A percentile compares a stretch with the other conserved stretches of the same genome.
Evolutionary conservation across 176 grass and related monocot species (phyloP).

Genomic region (Stipa capillata): DNA sequence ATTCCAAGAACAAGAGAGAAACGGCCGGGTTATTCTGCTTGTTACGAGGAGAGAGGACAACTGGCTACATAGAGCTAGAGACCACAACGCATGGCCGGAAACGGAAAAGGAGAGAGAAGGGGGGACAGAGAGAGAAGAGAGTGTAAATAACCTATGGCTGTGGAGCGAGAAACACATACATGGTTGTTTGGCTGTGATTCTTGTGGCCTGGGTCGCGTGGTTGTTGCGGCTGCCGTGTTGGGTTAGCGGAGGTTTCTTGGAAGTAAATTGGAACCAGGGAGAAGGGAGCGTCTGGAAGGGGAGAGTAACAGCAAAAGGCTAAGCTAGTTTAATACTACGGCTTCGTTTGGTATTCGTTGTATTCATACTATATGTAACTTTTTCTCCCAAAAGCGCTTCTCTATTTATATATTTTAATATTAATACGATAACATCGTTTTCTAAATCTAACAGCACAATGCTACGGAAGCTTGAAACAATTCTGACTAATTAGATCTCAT

Average conservation of each 20-base stretch:
- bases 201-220: slow-evolving; percentile 3
- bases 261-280: background rate
- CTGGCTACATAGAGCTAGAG: background rate
- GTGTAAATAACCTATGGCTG: background rate
- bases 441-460: too few species aligned
- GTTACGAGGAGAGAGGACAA: background rate
- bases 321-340: background rate
- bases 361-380: too few species aligned
- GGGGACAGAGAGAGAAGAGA: background rate
- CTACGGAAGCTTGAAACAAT: too few species aligned
- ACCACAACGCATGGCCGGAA: background rate
- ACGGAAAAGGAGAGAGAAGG: background rate
- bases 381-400: too few species aligned
- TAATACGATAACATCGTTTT: too few species aligned
- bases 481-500: too few species aligned
- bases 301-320: background rate
- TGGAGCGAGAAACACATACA: slow-evolving; percentile 14
- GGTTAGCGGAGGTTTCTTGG: background rate
- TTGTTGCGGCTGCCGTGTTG: slow-evolving; percentile 25
- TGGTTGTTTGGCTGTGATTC: background rate
- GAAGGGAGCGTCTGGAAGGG: slow-evolving; percentile 9
- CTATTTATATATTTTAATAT: too few species aligned
- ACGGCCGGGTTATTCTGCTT: background rate
- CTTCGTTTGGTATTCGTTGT: too few species aligned
- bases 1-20: background rate